Conservation (phyloP, 495 filamentous ascomycete species). For the Penicillium coffeae region DNA sequence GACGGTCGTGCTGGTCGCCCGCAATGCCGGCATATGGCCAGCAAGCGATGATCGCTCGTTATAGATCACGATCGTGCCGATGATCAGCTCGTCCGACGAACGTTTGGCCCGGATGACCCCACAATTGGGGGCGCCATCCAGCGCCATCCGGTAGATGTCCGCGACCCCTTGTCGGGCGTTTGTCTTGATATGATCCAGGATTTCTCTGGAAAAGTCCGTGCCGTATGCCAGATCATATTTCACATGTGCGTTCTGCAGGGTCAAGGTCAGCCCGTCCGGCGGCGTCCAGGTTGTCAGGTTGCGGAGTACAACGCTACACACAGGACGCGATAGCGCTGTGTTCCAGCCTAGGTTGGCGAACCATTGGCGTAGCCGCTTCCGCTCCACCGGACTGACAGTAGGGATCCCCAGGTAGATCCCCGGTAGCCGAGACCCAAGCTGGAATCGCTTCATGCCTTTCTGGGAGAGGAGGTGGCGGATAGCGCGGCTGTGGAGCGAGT, state of each 20-base stretch:
- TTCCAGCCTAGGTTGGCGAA: conserved; percentile 71
- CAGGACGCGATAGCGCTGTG: conserved; percentile 55
- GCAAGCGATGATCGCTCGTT: conserved; percentile 63
- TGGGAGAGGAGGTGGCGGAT: conserved; percentile 66
- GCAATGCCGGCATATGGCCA: conserved; percentile 65
- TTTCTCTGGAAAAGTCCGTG: conserved; percentile 66
- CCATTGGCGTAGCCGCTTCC: conserved; percentile 59
- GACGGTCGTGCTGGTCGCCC: conserved; percentile 38
- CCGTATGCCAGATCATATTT: conserved; percentile 73
- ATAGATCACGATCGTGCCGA: conserved; percentile 84
- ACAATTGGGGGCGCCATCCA: conserved; percentile 66
- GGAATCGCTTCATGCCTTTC: conserved; percentile 67
- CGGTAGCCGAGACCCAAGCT: conserved; percentile 74
- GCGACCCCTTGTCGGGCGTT: conserved; percentile 76
- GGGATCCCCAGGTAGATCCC: conserved; percentile 79
- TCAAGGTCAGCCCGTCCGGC: conserved; percentile 68
- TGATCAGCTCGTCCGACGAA: conserved; percentile 58
- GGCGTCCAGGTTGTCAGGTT: conserved; percentile 69
- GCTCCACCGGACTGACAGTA: conserved; percentile 51
- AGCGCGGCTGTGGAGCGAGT: conserved; percentile 77
- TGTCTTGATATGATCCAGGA: conserved; percentile 71
- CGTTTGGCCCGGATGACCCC: conserved; percentile 80
- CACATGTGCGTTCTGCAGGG: conserved; percentile 60
- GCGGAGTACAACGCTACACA: conserved; percentile 62
- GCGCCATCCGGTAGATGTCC: conserved; percentile 75